Percentiles rank a stretch among this genome's conserved stretches.
Conservation (phyloP, 1,284 basidiomycete genomes). For the Apiotrichum akiyoshidainum region DNA sequence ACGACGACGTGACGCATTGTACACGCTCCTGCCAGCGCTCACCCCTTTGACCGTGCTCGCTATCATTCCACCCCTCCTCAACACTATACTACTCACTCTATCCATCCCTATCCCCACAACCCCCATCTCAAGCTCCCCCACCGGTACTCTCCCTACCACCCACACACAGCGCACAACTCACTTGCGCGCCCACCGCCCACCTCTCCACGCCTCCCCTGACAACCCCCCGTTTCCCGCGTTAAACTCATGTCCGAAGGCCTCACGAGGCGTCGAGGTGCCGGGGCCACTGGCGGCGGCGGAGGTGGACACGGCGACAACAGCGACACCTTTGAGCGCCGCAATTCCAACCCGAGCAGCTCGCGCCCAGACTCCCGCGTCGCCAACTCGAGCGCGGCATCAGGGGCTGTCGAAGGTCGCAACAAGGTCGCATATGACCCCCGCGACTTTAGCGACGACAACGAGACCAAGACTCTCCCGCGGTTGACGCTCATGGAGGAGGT, state of each 20-base stretch:
- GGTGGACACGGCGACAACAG: conserved; percentile 11
- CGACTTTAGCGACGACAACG: conserved; percentile 75
- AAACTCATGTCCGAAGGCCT: conserved; percentile 44
- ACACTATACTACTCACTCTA: too few relatives aligned
- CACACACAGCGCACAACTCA: too few relatives aligned
- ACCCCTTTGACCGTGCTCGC: too few relatives aligned
- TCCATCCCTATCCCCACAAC: too few relatives aligned
- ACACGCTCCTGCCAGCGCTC: too few relatives aligned
- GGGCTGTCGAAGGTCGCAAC: conserved; percentile 73
- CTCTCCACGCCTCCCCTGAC: background rate
- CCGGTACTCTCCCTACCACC: too few relatives aligned
- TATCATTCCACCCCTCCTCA: too few relatives aligned
- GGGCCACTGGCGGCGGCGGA: conserved; percentile 26
- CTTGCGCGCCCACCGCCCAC: background rate
- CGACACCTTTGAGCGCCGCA: conserved; percentile 7
- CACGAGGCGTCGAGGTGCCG: conserved; percentile 48
- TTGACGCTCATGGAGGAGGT: conserved; percentile 98
- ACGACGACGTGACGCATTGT: too few relatives aligned
- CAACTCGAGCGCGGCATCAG: conserved; percentile 51
- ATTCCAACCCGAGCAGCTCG: conserved; percentile 9
- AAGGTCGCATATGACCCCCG: conserved; percentile 92
- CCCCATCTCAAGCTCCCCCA: background rate
- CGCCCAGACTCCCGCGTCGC: conserved; percentile 10
- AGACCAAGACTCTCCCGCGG: conserved; percentile 71
- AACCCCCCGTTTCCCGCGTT: background rate